These are phyloP conservation scores for Geosmithia putterillii DNA, from an alignment of 2,329 filamentous ascomycete species.

Conservation along the genomic window DNA sequence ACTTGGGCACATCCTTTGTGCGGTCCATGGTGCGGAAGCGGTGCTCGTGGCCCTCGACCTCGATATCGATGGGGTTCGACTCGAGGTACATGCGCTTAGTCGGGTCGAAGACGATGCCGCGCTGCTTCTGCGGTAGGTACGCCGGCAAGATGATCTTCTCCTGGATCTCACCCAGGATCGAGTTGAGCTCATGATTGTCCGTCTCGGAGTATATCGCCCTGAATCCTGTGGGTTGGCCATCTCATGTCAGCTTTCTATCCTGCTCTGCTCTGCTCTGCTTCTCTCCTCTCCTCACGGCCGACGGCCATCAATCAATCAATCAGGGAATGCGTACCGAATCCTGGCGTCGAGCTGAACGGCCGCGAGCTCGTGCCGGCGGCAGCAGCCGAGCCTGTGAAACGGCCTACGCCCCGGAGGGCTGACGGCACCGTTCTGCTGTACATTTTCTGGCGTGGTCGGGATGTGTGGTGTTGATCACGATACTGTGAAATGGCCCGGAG, in stretches of 20 bases:
- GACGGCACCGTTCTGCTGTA: conserved; percentile 4
- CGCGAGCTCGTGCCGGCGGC: conserved; percentile 4
- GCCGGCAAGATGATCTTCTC: conserved; percentile 48
- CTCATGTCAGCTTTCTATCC: conserved; percentile 5
- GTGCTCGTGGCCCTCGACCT: conserved; percentile 43
- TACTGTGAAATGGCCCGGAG: background rate
- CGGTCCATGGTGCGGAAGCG: conserved; percentile 35
- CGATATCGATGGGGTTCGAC: conserved; percentile 42
- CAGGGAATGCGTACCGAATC: conserved; percentile 11
- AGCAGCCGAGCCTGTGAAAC: conserved; percentile 2
- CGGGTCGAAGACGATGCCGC: conserved; percentile 35
- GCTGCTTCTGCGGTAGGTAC: conserved; percentile 41
- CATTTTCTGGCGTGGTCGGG: background rate
- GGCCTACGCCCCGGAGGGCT: conserved; percentile 11
- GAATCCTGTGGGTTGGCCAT: too few relatives aligned
- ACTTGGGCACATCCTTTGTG: conserved; percentile 28
- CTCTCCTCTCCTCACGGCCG: background rate
- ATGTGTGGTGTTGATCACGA: background rate
- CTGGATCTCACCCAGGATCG: conserved; percentile 38
- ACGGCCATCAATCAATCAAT: background rate
- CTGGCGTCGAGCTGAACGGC: conserved; percentile 17
- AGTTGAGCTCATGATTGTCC: conserved; percentile 40
- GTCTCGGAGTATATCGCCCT: conserved; percentile 34
- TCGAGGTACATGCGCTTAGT: conserved; percentile 35
- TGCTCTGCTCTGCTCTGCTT: background rate